Evolutionary conservation across 768 basidiomycete genomes (phyloP).

Genomic region (Mycena filopes): DNA sequence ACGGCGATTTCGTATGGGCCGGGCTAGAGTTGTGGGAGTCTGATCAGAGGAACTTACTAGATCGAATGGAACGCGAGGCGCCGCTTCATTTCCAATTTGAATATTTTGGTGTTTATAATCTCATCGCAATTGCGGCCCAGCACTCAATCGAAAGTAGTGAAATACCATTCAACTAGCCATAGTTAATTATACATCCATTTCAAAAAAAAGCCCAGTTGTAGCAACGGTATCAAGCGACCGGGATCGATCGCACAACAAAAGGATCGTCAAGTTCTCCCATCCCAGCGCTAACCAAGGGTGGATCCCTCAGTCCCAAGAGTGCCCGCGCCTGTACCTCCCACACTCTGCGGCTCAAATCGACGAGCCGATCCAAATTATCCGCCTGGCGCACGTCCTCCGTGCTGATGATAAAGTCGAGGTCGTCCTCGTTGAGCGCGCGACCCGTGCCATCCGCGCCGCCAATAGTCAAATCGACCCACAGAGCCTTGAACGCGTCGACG

Average conservation of each 20-base stretch:
- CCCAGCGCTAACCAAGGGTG: slow-evolving; percentile 19
- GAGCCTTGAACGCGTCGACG: slow-evolving; percentile 25
- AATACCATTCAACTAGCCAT: not conserved
- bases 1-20: slow-evolving; percentile 15
- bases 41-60: slow-evolving; percentile 6
- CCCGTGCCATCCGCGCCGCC: slow-evolving; percentile 31
- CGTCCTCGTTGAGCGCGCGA: slow-evolving; percentile 25
- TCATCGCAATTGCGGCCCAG: no score
- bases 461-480: slow-evolving; percentile 32
- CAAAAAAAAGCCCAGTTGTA: not conserved
- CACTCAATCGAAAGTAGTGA: no score
- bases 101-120: no score
- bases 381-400: slow-evolving; percentile 29
- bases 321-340: slow-evolving; percentile 34
- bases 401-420: slow-evolving; percentile 31
- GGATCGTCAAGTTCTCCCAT: slow-evolving; percentile 22
- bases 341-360: slow-evolving; percentile 23
- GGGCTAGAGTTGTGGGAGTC: slow-evolving; percentile 17
- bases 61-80: no score
- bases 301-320: slow-evolving; percentile 20
- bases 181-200: slow-evolving; percentile 5
- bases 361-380: slow-evolving; percentile 26
- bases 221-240: slow-evolving; percentile 2
- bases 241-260: slow-evolving; percentile 10
- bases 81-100: no score